Evolutionary conservation across 768 basidiomycete species (phyloP).

Genomic region (Termitomyces sp.): DNA sequence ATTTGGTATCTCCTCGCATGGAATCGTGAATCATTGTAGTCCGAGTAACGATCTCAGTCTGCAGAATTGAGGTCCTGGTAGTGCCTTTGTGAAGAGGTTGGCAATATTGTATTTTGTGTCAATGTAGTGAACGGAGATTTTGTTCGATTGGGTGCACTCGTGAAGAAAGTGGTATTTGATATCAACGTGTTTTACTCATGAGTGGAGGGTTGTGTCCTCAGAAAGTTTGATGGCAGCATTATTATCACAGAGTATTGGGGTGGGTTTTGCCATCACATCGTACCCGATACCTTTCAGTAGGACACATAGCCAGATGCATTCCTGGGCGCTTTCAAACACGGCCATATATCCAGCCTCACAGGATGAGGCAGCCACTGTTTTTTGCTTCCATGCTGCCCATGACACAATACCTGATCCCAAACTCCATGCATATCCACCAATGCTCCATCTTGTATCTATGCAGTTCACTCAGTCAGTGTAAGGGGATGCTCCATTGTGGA

Average conservation of each 20-base stretch:
- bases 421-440: not conserved
- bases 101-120: not conserved
- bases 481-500: no score
- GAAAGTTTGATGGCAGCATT: not conserved
- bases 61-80: not conserved
- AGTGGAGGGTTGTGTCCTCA: not conserved
- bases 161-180: not conserved
- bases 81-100: not conserved
- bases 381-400: not conserved
- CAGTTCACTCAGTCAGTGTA: not conserved
- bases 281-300: not conserved
- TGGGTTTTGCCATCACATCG: not conserved
- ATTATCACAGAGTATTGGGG: not conserved
- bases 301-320: not conserved
- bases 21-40: not conserved
- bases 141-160: not conserved
- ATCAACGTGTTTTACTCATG: not conserved
- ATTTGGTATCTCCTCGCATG: not conserved
- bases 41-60: not conserved
- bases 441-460: not conserved
- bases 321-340: not conserved
- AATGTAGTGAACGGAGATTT: not conserved
- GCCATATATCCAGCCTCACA: not conserved
- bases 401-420: not conserved
- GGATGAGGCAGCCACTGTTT: not conserved